These are phyloP conservation scores for Raddia distichophylla DNA, from an alignment of 176 grass and related monocot genomes.

Conservation along the genomic window DNA sequence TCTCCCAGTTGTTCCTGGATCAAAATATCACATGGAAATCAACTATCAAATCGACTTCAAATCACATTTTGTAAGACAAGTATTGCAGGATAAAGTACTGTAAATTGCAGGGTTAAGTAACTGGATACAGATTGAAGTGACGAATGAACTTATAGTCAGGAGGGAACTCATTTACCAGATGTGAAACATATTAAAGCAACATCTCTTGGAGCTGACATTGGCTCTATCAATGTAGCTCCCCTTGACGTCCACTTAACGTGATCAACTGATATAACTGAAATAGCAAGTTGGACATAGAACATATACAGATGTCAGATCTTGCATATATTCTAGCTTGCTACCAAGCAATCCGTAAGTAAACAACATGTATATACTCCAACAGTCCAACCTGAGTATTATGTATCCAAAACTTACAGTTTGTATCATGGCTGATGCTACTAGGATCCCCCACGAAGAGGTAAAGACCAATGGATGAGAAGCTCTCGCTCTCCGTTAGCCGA, in stretches of 20 bases:
- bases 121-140: background rate
- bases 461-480: conserved; percentile 35
- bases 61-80: background rate
- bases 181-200: conserved; percentile 92
- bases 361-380: background rate
- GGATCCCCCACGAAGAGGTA: conserved; percentile 55
- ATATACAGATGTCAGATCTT: background rate
- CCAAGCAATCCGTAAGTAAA: background rate
- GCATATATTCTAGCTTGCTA: background rate
- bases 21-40: background rate
- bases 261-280: conserved; percentile 55
- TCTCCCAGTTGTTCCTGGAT: conserved; percentile 74
- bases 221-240: conserved; percentile 19
- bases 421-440: background rate
- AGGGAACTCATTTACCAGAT: conserved; percentile 61
- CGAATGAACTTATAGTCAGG: background rate
- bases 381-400: background rate
- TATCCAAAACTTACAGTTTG: conserved; percentile 37
- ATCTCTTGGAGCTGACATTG: conserved; percentile 42
- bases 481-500: conserved; percentile 33
- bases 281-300: background rate
- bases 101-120: background rate
- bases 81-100: background rate
- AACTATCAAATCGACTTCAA: background rate
- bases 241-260: conserved; percentile 41